Evolutionary conservation across 139 green algal species (phyloP).

Genomic region (Limnomonas spitsbergensis): DNA sequence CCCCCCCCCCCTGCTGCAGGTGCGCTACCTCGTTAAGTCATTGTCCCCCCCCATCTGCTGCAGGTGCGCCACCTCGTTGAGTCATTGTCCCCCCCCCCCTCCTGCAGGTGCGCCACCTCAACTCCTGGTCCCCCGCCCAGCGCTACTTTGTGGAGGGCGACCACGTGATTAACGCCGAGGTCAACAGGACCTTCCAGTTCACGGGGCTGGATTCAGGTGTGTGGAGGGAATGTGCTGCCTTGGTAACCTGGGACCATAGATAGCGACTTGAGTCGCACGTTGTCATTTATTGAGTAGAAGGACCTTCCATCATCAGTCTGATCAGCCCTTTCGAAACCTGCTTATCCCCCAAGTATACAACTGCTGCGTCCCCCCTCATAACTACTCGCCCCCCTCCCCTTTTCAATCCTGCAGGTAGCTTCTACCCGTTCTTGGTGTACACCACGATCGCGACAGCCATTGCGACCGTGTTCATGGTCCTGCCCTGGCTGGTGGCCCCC

Average conservation of each 20-base stretch:
- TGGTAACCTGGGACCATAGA: not conserved
- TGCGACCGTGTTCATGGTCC: slow-evolving; percentile 33
- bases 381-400: too few relatives aligned
- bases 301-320: too few relatives aligned
- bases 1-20: too few relatives aligned
- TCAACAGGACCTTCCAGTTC: slow-evolving; percentile 46
- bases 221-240: not conserved
- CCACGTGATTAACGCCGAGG: slow-evolving; percentile 37
- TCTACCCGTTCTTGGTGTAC: slow-evolving; percentile 42
- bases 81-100: too few relatives aligned
- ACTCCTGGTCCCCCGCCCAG: slow-evolving; percentile 24
- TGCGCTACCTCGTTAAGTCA: too few relatives aligned
- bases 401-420: slow-evolving; percentile 13
- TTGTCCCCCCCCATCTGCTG: too few relatives aligned
- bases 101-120: not conserved
- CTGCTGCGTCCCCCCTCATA: too few relatives aligned
- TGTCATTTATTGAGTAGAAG: too few relatives aligned
- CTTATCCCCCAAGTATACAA: too few relatives aligned
- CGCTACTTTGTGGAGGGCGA: slow-evolving; percentile 54
- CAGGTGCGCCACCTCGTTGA: too few relatives aligned
- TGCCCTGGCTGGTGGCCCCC: slow-evolving; percentile 35
- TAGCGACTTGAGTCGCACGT: too few relatives aligned
- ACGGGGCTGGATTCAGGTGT: slow-evolving; percentile 33
- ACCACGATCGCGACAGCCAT: slow-evolving; percentile 37
- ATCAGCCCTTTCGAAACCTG: too few relatives aligned